A percentile compares a stretch with the other conserved stretches of the same genome.
Conservation (phyloP, 306 rosid species). For the Hylodesmum podocarpum region DNA sequence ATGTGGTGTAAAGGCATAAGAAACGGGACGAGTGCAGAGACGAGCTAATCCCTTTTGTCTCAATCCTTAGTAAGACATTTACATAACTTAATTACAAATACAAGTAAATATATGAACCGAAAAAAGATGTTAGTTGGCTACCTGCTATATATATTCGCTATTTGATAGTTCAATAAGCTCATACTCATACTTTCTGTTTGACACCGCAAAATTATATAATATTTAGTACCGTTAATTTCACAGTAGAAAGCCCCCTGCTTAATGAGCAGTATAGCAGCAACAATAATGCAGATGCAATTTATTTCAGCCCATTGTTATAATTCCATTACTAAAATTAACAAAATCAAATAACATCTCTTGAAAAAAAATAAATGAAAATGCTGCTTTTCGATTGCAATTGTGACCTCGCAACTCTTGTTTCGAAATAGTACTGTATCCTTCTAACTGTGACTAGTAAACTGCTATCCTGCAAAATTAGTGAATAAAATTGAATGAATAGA, state of each 20-base stretch:
- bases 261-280: neutral
- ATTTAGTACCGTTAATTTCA: neutral
- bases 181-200: neutral
- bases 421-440: neutral
- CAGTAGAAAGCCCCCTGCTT: neutral
- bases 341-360: neutral
- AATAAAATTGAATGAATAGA: neutral
- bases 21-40: neutral
- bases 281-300: neutral
- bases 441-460: neutral
- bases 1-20: neutral
- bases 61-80: neutral
- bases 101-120: no score
- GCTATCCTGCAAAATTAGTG: conserved; percentile 9
- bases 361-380: neutral
- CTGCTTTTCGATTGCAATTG: neutral
- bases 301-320: neutral
- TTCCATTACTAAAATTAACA: neutral
- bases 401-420: neutral
- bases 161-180: neutral
- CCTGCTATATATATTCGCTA: no score
- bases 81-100: neutral
- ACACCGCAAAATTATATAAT: neutral
- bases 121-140: no score
- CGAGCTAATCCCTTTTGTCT: no score